Conservation (phyloP, 2,329 filamentous ascomycete genomes). For the Neodidymelliopsis sp. region DNA sequence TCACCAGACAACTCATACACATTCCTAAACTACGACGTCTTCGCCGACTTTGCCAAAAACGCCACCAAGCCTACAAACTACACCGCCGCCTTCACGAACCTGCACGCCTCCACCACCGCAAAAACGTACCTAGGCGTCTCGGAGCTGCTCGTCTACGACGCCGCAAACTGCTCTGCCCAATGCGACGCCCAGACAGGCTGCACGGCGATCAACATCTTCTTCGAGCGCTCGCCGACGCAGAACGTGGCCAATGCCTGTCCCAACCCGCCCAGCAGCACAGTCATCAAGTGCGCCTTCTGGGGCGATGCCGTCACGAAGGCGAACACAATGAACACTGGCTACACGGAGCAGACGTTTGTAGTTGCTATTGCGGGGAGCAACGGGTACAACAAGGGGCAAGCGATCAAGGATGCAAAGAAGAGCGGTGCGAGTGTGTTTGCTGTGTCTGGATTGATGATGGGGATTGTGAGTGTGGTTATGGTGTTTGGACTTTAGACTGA, state of each 20-base stretch:
- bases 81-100: conserved; percentile 32
- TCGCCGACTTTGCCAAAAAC: conserved; percentile 21
- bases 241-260: conserved; percentile 19
- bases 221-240: conserved; percentile 29
- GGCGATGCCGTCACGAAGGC: conserved; percentile 18
- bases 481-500: not conserved
- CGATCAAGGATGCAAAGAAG: conserved; percentile 13
- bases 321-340: conserved; percentile 21
- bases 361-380: conserved; percentile 28
- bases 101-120: conserved; percentile 32
- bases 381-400: conserved; percentile 27
- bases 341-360: conserved; percentile 20
- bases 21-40: conserved; percentile 27
- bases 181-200: conserved; percentile 25
- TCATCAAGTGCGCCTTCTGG: conserved; percentile 36
- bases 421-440: not conserved
- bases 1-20: conserved; percentile 14
- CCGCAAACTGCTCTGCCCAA: conserved; percentile 31
- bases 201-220: conserved; percentile 35
- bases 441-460: not conserved
- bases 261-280: conserved; percentile 26
- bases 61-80: conserved; percentile 38
- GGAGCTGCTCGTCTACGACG: conserved; percentile 35
- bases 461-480: conserved; percentile 3
- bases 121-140: conserved; percentile 30